These are phyloP conservation scores for Amorphotheca resinae DNA, from an alignment of 495 filamentous ascomycete genomes.

Conservation along the genomic window DNA sequence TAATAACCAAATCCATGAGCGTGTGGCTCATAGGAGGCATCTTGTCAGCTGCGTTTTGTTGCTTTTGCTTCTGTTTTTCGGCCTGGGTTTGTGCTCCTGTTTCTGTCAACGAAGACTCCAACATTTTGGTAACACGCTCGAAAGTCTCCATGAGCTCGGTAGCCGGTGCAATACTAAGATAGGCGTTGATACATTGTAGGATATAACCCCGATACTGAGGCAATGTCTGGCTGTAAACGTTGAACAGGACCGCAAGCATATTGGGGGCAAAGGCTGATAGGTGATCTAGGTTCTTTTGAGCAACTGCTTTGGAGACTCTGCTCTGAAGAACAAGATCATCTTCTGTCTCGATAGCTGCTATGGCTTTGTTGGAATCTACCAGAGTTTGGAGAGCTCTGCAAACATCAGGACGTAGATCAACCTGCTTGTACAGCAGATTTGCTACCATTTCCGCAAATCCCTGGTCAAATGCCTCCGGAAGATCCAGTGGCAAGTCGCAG, in stretches of 20 bases:
- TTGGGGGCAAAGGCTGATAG: slow-evolving; percentile 71
- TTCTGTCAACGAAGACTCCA: slow-evolving; percentile 64
- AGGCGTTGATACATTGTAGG: slow-evolving; percentile 85
- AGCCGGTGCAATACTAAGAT: slow-evolving; percentile 66
- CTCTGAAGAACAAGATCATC: slow-evolving; percentile 59
- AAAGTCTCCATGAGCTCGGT: slow-evolving; percentile 81
- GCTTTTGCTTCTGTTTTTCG: slow-evolving; percentile 49
- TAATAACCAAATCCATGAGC: slow-evolving; percentile 89
- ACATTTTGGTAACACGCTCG: slow-evolving; percentile 66
- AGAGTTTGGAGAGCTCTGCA: slow-evolving; percentile 75
- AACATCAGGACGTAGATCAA: slow-evolving; percentile 71
- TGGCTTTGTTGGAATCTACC: slow-evolving; percentile 80
- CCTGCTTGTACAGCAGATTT: slow-evolving; percentile 85
- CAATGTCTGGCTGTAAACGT: slow-evolving; percentile 91
- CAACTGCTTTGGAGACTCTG: slow-evolving; percentile 60
- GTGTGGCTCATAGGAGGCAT: slow-evolving; percentile 94
- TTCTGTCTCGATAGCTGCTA: slow-evolving; percentile 43
- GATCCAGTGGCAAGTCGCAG: slow-evolving; percentile 78
- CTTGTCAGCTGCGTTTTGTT: slow-evolving; percentile 43
- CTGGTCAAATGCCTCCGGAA: slow-evolving; percentile 69
- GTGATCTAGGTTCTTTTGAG: slow-evolving; percentile 65
- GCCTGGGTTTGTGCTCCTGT: slow-evolving; percentile 32
- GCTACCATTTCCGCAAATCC: slow-evolving; percentile 82
- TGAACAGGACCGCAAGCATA: slow-evolving; percentile 87
- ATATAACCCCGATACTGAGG: slow-evolving; percentile 85